Evolutionary conservation across 2,329 filamentous ascomycete species (phyloP), one percentile per base, ranked within the genome.

Genomic region (Dactylellina haptotyla): DNA sequence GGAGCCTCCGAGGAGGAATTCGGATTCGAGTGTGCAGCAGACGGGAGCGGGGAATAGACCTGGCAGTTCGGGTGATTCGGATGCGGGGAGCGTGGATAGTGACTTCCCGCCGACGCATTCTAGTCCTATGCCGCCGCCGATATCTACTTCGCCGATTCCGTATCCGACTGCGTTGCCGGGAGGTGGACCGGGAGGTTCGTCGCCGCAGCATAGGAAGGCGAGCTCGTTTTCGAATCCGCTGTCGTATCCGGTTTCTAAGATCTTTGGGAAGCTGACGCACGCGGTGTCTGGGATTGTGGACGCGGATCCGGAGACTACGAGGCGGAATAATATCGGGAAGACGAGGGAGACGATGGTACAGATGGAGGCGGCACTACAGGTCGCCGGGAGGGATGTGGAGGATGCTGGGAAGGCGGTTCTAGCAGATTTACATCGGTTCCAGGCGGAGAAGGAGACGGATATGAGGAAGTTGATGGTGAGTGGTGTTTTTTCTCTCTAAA

Each of bases 241-340:
- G 20, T 20, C 67, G 28, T 72, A 72, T 18, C 67, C 67, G 26
- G 67, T 72, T 16, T 93, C 93, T 1, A 97, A 94, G 82, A 92
- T 99, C 58, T 98, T 99, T 80, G 95, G 94, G 0, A 91, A 93
- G 9, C 90, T 99, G 75, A 96, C 92, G 63, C 94, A 99, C 82
- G 95, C 95, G 0, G 92, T 98, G 32, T 92, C 98, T 79, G 95
- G 95, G 2, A 94, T 98, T 78, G 94, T 95, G 0, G 95, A 99
- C 80, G 92, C 96, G 43, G 95, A 99, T 79, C 95, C 95, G 0
- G 95, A 99, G 82, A 86, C 93, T 75, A 97, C 93, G 45, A 86
- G 95, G 59, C 87, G 95, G 61, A 95, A 99, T 80, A 90, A 92
- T 75, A 97, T 99, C 77, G 93, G 94, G 39, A 98, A 97, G 85